Evolutionary conservation across 257 asterid species (phyloP), one percentile per base, ranked within the genome.

Genomic region (Solanum commersonii): DNA sequence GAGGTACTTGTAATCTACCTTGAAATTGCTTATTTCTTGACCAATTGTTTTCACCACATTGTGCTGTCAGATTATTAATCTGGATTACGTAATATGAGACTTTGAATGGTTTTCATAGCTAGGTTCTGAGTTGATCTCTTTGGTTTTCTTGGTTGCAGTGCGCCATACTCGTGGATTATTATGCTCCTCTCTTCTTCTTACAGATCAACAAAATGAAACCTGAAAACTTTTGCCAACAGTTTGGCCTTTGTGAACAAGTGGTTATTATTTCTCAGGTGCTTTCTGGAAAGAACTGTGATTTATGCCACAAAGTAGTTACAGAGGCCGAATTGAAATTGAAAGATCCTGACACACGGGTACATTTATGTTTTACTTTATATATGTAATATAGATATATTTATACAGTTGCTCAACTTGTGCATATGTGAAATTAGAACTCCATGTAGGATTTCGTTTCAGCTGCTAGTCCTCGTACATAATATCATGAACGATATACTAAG

Each of bases 321-420:
- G 98, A 95, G 92, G 98, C 94, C 87, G 70, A 95, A 88, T 37
- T 87, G 49, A 97, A 97, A 89, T 90, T 97, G 95, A 92, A 93
- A 92, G 98, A 97, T 92, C 99, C 99, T 5, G 98, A 94, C 84
- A 96, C 98, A 20, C 94, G 93, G 98, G 99, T 95, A 93, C 44
- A 65, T 65, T 46, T 59, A 40, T 44, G 49, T 65, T 35, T 44
- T 20, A 8, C 74, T 29, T 3, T 85, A 18, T 20, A 27, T 16
- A 56, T 15, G 25, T n/a, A 56, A 56, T 56, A 56, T 56, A 56
- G n/a, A 56, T 56, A 56, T 40, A 40, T 40, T 40, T 15, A 49
- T 15, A 49, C 15, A 49, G 59, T 49, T 18, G 9, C 34, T 77
- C 23, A 25, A 40, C 34, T 74, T 38, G 59, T 25, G 34, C 22